Conservation (phyloP, 495 filamentous ascomycete species). For the Letharia lupina region DNA sequence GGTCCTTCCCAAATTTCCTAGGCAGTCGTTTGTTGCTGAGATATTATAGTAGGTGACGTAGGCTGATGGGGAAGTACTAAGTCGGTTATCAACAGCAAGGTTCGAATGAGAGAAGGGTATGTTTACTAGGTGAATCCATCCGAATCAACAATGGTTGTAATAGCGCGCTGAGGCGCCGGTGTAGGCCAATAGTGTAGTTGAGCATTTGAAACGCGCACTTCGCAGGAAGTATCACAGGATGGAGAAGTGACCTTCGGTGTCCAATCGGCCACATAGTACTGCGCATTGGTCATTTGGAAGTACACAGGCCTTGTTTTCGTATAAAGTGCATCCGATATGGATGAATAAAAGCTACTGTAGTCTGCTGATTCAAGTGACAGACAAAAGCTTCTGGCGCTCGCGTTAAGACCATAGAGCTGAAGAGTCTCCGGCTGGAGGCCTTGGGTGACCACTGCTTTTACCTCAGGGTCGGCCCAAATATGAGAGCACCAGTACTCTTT, state of each 20-base stretch:
- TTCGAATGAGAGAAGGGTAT: background rate
- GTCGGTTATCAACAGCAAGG: background rate
- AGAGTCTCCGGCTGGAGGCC: background rate
- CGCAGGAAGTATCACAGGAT: background rate
- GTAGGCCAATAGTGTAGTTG: slow-evolving; percentile 5
- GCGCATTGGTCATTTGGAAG: background rate
- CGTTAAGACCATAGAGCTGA: background rate
- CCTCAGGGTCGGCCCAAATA: background rate
- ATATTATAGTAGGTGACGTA: background rate
- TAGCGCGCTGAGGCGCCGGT: background rate
- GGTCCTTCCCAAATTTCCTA: background rate
- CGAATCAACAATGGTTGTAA: background rate
- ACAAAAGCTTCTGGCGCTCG: background rate
- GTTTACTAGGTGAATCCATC: slow-evolving; percentile 4
- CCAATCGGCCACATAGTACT: background rate
- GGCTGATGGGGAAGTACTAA: background rate
- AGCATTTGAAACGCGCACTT: background rate
- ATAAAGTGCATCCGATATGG: too few species aligned
- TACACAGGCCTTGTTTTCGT: too few species aligned
- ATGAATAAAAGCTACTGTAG: background rate
- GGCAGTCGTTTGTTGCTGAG: background rate
- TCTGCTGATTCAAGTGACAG: background rate
- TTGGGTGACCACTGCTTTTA: background rate
- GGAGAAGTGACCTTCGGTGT: background rate
- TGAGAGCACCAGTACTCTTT: background rate